Evolutionary conservation across 306 rosid genomes (phyloP), one percentile per base, ranked within the genome.

Genomic region (Citrullus amarus): DNA sequence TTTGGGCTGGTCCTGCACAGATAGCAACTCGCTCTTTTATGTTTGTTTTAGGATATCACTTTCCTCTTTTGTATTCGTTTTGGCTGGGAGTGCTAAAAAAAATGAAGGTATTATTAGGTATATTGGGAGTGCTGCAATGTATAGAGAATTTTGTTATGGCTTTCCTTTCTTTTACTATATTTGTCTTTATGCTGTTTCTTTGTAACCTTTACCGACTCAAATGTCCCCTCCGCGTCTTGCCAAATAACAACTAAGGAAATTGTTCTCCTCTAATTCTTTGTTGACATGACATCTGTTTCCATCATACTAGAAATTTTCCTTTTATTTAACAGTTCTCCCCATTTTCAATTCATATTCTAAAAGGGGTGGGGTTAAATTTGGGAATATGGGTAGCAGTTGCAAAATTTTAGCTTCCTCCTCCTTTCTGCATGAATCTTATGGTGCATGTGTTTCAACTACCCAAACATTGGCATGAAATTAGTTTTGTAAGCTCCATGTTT

Each of bases 311-410:
- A 73, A 54, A 62, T 9, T 77, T 76, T 79, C 63, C 39, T 62
- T 53, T 39, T 32, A 46, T 46, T 63, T 18, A 71, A 57, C 13
- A 39, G 54, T 68, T 18, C 36, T 46, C 53, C 71, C 70, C 36
- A 56, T 77, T 62, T 67, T 82, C 59, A 65, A 81, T 78, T 77
- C 68, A 53, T 54, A 28, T 62, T 66, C 83, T 79, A 83, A 79
- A 86, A 76, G 81, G 73, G 78, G 89, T 78, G 78, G 77, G 77
- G 82, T 80, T 79, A 86, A 87, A 87, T 80, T 82, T 59, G 79
- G 84, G 77, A 55, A 78, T 81, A 17, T 78, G 63, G 63, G 34
- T 11, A 70, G 44, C 36, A 15, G 85, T 80, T 74, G 69, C 73
- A 60, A 72, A 83, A 70, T 57, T 75, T 83, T 81, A 83, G 83